Base-by-base conservation (phyloP, 805 yeast species). In the Ogataea neopini region DNA sequence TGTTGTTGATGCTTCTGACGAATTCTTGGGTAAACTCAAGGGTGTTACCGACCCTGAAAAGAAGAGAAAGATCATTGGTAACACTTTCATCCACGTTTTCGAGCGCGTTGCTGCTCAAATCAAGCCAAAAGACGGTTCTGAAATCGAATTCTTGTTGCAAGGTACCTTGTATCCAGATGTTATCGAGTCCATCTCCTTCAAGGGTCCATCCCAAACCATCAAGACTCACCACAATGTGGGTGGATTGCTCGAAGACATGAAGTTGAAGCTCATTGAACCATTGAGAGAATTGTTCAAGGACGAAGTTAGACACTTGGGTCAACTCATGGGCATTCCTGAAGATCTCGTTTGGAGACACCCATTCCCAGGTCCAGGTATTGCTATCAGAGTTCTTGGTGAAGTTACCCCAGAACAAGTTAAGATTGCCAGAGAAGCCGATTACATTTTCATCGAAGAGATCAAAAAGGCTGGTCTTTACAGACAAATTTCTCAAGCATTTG, bases 301-400 rank as follows among this genome's bases (percentile, higher is more conserved):
- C 70, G 99, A 94, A 79, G 99, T 94, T 49, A 89, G 99, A 73
- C 88, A 85, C 61, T 77, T 94, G 59, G 99, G 99, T 73, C 88
- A 89, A 75, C 73, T 94, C 45, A 75, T 94, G 74, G 97, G 96
- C 43, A 92, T 94, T 61, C 95, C 97, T 29, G 94, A 88, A 66
- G 98, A 94, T 61, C 80, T 94, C 60, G 98, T 94, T 58, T 92
- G 98, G 98, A 88, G 99, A 79, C 99, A 94, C 69, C 99, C 99
- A 48, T 94, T 94, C 96, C 99, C 99, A 62, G 99, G 99, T 68
- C 99, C 99, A 69, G 99, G 99, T 76, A 87, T 94, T 67, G 99
- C 97, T 60, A 94, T 94, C 70, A 86, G 99, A 74, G 95, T 94
- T 47, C 77, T 94, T 41, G 99, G 99, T 60, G 98, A 92, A 75